Evolutionary conservation across 495 filamentous ascomycete species (phyloP), one percentile per base, ranked within the genome.

Genomic region (Penicillium diatomitis): DNA sequence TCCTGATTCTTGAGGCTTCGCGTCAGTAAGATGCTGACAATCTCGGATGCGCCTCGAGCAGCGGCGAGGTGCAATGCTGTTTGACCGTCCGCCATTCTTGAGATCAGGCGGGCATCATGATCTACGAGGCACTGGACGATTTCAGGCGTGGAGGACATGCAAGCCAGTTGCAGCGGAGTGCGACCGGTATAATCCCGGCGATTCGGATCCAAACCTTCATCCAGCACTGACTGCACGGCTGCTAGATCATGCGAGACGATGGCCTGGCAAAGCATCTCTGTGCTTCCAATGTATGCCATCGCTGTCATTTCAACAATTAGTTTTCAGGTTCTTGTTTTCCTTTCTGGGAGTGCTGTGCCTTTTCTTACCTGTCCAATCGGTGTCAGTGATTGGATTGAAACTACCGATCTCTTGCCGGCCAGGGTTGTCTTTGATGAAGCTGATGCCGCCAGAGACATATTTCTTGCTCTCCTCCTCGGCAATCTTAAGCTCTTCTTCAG

Each of bases 1-100:
- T 56, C 32, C 32, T 54, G 46, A 48, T 50, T 91, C 29, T 73
- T 63, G 38, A 75, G 72, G 53, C 87, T 90, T 64, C 79, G 85
- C 7, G 77, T 65, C 47, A 91, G 69, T 5, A 94, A 69, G 12
- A 83, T 78, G 44, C 72, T 77, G 48, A 91, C 67, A 32, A 91
- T 89, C 31, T 84, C 82, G 9, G 70, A 64, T 52, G 77, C 66
- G 1, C 88, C 88, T 8, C 83, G 73, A 6, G 75, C 74, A 37
- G 85, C 83, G 7, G 88, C 88, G 32, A 91, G 70, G 62, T 91
- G 88, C 36, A 94, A 69, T 6, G 88, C 84, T 1, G 86, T 90
- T 38, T 79, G 69, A 5, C 88, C 88, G 68, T 94, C 88, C 1
- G 81, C 85, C 38, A 90, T 62, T 38, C 88, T 77, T 36, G 85